Evolutionary conservation across 306 rosid genomes (phyloP), one percentile per base, ranked within the genome.

Genomic region (Prunus mongolica): DNA sequence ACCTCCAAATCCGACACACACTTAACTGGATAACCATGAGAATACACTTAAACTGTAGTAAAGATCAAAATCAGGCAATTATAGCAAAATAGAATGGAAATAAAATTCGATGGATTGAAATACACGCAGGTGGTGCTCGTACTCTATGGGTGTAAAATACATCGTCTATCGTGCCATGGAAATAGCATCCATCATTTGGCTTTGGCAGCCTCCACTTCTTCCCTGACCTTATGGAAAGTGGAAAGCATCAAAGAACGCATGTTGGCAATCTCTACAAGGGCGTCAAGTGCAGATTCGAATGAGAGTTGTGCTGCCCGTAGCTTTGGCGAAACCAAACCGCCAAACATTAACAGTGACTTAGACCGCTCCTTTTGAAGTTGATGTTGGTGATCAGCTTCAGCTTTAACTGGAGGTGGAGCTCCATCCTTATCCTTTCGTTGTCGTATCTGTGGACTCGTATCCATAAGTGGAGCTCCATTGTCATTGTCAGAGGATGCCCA

Each of bases 221-320:
- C 84, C 64, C 46, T 86, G 76, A 92, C 86, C 79, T 83, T 83
- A 62, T 88, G 63, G 76, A 82, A 90, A 65, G 86, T 82, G 72
- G 81, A 56, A 32, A 83, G 81, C 82, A 95, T 72, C 57, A 86
- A 83, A 9, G 91, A 83, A 45, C 83, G 93, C 84, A 83, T 75
- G 78, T 95, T 90, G 46, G 97, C 97, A 54, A 95, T 83, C 82
- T 88, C 97, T 77, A 95, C 71, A 2, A 95, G 83, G 32, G 84
- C 83, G 72, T 90, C 97, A 0, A 95, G 84, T 18, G 97, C 99
- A 92, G 89, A 89, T 83, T 95, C 98, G 76, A 95, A 95, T 76
- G 98, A 90, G 75, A 89, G 86, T 78, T 92, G 98, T 66, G 91
- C 73, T 55, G 88, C 84, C 50, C 96, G 95, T 77, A 92, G 97